Conservation (phyloP, 1,284 basidiomycete genomes). For the Apiotrichum montevideense region DNA sequence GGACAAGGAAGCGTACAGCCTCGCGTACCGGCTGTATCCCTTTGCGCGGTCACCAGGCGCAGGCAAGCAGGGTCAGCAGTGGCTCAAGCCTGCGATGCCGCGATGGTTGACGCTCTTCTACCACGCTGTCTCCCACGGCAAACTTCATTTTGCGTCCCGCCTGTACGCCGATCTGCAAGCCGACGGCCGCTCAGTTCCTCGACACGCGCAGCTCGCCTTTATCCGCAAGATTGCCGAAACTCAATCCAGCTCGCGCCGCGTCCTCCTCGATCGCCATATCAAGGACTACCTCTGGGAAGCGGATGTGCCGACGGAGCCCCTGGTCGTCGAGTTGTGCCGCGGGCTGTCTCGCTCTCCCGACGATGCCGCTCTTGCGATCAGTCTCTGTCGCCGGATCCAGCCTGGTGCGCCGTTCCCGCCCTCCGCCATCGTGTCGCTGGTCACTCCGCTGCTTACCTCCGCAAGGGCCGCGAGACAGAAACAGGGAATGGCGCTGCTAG, state of each 20-base stretch:
- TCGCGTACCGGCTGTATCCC: slow-evolving; percentile 20
- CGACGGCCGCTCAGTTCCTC: slow-evolving; percentile 22
- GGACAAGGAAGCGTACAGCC: slow-evolving; percentile 15
- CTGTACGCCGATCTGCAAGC: slow-evolving; percentile 35
- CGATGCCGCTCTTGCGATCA: slow-evolving; percentile 27
- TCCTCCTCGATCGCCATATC: slow-evolving; percentile 39
- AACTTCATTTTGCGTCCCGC: slow-evolving; percentile 34
- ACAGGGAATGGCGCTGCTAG: slow-evolving; percentile 10
- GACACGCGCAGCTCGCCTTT: slow-evolving; percentile 19
- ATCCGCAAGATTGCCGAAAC: slow-evolving; percentile 24
- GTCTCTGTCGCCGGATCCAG: slow-evolving; percentile 20
- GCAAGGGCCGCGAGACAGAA: slow-evolving; percentile 7
- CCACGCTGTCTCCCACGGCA: slow-evolving; percentile 2
- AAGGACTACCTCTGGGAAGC: slow-evolving; percentile 32
- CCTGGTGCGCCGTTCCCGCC: neutral
- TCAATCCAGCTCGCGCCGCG: slow-evolving; percentile 18
- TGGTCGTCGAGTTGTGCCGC: slow-evolving; percentile 26
- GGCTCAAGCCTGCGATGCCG: neutral
- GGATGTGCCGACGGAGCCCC: slow-evolving; percentile 1
- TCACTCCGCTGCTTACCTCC: slow-evolving; percentile 19
- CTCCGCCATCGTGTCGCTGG: slow-evolving; percentile 9
- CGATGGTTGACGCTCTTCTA: slow-evolving; percentile 25
- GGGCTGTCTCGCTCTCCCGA: slow-evolving; percentile 20
- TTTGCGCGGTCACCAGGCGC: neutral
- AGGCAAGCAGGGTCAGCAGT: neutral